Evolutionary conservation across 768 basidiomycete genomes (phyloP), one percentile per base, ranked within the genome.

Genomic region (Tephrocybe rancida): DNA sequence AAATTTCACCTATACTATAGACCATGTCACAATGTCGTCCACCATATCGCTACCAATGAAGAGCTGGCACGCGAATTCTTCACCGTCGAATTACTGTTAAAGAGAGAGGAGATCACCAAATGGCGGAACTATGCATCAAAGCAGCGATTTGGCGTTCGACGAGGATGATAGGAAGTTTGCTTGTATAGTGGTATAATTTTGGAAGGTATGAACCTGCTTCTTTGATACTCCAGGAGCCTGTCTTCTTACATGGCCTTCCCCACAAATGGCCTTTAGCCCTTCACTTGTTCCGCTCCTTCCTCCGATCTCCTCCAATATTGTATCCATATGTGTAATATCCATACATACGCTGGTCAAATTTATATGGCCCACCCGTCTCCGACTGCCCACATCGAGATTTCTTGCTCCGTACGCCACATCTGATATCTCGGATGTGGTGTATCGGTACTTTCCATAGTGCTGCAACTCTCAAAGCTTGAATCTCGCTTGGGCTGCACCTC

Each of bases 61-160:
- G 75, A 76, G 13, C 75, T 86, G 4, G 82, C 83, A 2, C 68
- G 68, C 25, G 55, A 72, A 22, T 85, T 67, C 51, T 77, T 81
- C 55, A 83, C 82, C 0, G 70, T 84, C 2, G 77, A 79, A 13
- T 64, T 78, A 3, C 67, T 85, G 8, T 64, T 84, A 5, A 65
- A 71, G 43, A 64, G 82, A 42, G 83, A 83, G 38, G 83, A 85
- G 44, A 77, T 85, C 8, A 75, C 77, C 63, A 78, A 73, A 50
- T 85, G 83, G 83, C 69, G 70, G 37, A 74, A 69, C 44, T 85
- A 84, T 58, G 82, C 82, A 3, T 65, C 80, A 10, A 83, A 73
- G 48, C 75, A 77, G 61, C 64, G 72, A 30, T 75, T 65, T 64
- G 69, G 72, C 22, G 61, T 67, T 38, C 52, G 61, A 39, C 46